These are phyloP conservation scores for Aspergillus bertholletiae DNA, from an alignment of 495 filamentous ascomycete genomes.

Conservation along the genomic window DNA sequence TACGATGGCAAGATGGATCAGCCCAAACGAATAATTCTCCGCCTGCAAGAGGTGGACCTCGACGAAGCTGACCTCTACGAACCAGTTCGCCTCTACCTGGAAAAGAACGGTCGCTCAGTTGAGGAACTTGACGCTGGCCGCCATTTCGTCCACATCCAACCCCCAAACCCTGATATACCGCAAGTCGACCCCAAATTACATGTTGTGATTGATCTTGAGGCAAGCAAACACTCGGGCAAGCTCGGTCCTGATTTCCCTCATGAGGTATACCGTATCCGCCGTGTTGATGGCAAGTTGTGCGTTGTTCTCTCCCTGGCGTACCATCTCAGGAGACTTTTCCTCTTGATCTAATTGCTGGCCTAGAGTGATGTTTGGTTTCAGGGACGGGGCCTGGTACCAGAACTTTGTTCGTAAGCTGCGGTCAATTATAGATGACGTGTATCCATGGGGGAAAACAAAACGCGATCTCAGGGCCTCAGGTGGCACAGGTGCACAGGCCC, in stretches of 20 bases:
- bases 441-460: not conserved
- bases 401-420: slow-evolving; percentile 1
- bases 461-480: no score
- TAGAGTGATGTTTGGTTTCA: not conserved
- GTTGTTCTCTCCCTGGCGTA: not conserved
- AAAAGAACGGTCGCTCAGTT: not conserved
- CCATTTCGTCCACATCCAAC: slow-evolving; percentile 4
- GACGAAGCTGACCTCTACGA: not conserved
- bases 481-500: no score
- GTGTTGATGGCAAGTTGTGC: slow-evolving; percentile 1
- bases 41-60: not conserved
- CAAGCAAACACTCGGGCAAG: not conserved
- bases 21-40: slow-evolving; percentile 3
- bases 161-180: not conserved
- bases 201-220: not conserved
- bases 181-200: not conserved
- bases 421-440: not conserved
- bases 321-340: not conserved
- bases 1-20: not conserved
- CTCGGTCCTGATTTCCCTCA: not conserved
- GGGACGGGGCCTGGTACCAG: not conserved
- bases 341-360: not conserved
- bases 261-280: not conserved
- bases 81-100: not conserved
- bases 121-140: not conserved